phyloP scores from a whole-genome alignment of 2,329 filamentous ascomycete species.

The Colletotrichum liaoningense region DNA sequence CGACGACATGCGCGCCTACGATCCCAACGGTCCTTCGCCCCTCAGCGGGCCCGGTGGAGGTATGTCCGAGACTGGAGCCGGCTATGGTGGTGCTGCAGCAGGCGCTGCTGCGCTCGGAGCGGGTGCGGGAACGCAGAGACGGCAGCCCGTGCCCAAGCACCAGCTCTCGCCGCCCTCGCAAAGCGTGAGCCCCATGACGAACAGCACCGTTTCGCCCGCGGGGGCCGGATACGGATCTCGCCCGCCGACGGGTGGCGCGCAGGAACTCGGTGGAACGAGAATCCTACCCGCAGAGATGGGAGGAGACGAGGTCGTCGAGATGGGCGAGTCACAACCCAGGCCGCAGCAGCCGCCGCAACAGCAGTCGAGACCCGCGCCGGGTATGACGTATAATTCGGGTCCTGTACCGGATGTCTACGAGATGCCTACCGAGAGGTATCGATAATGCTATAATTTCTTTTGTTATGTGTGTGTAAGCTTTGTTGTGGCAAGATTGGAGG shows the following conservation, averaged over 20 bases:
- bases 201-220: constrained; percentile 20
- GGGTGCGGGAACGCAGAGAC: constrained; percentile 5
- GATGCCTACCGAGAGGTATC: constrained; percentile 54
- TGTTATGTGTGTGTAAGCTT: not conserved
- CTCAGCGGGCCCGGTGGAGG: constrained; percentile 6
- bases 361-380: constrained; percentile 41
- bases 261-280: constrained; percentile 27
- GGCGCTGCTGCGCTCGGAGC: not conserved
- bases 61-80: constrained; percentile 27
- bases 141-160: constrained; percentile 19
- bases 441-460: constrained; percentile 39
- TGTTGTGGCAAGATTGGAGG: not conserved
- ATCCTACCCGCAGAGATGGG: constrained; percentile 31
- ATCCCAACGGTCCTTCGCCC: constrained; percentile 45
- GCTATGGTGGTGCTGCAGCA: not conserved
- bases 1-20: constrained; percentile 48
- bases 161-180: constrained; percentile 24
- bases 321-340: constrained; percentile 43
- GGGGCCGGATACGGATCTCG: constrained; percentile 4
- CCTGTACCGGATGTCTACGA: constrained; percentile 50
- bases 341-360: constrained; percentile 17
- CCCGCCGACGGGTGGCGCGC: constrained; percentile 30
- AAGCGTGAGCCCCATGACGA: constrained; percentile 33
- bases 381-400: constrained; percentile 46
- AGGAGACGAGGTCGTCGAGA: constrained; percentile 43